These are phyloP conservation scores for Rhizophora mangle DNA, from an alignment of 345 rosid genomes.

Conservation along the genomic window DNA sequence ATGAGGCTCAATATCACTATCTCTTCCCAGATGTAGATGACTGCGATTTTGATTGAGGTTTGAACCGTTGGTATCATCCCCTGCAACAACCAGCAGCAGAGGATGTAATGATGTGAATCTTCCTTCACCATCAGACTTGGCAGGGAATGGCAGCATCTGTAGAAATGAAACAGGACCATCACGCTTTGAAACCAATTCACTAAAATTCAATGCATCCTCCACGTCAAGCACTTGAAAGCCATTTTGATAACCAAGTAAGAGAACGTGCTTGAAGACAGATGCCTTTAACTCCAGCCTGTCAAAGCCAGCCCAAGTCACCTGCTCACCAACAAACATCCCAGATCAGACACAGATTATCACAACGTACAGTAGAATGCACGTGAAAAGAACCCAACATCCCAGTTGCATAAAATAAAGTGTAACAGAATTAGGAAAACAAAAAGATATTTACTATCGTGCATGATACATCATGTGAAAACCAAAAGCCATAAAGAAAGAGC, in stretches of 20 bases:
- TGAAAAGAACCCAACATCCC: conserved; percentile 8
- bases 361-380: background rate
- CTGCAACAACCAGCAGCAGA: conserved; percentile 24
- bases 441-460: background rate
- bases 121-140: conserved; percentile 11
- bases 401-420: background rate
- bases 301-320: conserved; percentile 35
- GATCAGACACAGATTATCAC: conserved; percentile 14
- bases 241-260: conserved; percentile 26
- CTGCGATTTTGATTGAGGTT: conserved; percentile 27
- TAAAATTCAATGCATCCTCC: conserved; percentile 24
- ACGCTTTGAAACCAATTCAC: conserved; percentile 25
- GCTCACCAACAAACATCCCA: conserved; percentile 25
- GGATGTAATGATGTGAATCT: conserved; percentile 22
- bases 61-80: conserved; percentile 20
- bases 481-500: too few species aligned
- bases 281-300: conserved; percentile 21
- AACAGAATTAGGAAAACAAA: background rate
- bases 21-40: conserved; percentile 18
- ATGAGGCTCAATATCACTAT: conserved; percentile 13
- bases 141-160: conserved; percentile 28
- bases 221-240: conserved; percentile 32
- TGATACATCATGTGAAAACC: background rate
- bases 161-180: conserved; percentile 34
- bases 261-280: conserved; percentile 19